Evolutionary conservation across 192 early-diverging fungal species (phyloP), one percentile per base, ranked within the genome.

Genomic region (Coemansia sp.): DNA sequence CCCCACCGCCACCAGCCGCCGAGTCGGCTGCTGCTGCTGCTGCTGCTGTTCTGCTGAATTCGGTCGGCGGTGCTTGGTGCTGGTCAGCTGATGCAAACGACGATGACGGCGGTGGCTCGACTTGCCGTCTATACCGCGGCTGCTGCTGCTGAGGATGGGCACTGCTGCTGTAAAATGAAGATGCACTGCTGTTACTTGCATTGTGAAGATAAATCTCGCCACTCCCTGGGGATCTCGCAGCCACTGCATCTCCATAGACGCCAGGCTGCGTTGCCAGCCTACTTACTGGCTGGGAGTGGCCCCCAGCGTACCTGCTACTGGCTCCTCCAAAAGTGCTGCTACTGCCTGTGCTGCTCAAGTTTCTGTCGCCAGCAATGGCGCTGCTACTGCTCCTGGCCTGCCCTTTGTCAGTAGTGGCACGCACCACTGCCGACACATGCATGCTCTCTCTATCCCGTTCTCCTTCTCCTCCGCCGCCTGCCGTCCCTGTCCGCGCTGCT

Each of bases 271-370:
- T 38, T 1, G 51, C 51, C 39, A 59, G 7, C 11, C 57, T 41
- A 17, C 37, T 38, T 17, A 38, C 12, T 41, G 57, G 7, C 39
- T 38, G 38, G 5, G 16, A 7, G 25, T 57, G 53, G 42, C 42
- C 38, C 41, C 54, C 65, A 40, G 49, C 53, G n/a, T 59, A 41
- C 39, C 57, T 59, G 57, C 16, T 59, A 38, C 57, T 59, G 12
- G 13, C n/a, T 11, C 57, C 39, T 8, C 57, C 39, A 57, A 67
- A 57, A 25, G 12, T 39, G 16, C 13, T 59, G 44, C 46, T 73
- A 67, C 71, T 73, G 71, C 66, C 59, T 38, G 62, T 64, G 63
- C 63, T 66, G 64, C 45, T 64, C 42, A 53, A 61, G 11, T 53
- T 49, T 43, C 59, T 67, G 61, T 64, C 57, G 10, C 57, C 57